Percentiles rank a stretch among this genome's conserved stretches.
These are phyloP conservation scores for Xylariales sp. DNA, from an alignment of 2,329 filamentous ascomycete species.

Conservation along the genomic window DNA sequence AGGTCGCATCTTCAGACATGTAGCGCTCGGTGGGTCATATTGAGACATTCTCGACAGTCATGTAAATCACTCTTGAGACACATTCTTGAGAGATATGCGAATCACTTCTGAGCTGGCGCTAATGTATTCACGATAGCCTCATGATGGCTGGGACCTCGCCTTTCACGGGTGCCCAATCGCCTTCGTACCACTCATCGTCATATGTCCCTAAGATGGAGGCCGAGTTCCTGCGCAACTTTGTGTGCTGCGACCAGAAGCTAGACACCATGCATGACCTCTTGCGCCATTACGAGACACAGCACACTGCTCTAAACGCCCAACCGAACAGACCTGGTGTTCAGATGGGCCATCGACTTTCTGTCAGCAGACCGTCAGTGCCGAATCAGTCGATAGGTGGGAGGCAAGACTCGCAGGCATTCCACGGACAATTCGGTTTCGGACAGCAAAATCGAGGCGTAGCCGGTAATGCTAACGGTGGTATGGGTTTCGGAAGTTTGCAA, in stretches of 20 bases:
- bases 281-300: constrained; percentile 93
- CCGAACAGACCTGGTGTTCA: constrained; percentile 23
- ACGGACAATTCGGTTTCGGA: constrained; percentile 20
- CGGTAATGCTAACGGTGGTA: constrained; percentile 14
- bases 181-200: constrained; percentile 92
- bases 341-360: constrained; percentile 26
- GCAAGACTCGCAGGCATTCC: constrained; percentile 24
- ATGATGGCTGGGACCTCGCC: constrained; percentile 97
- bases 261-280: constrained; percentile 91
- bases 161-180: constrained; percentile 73
- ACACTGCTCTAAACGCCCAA: constrained; percentile 58
- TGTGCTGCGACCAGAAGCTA: constrained; percentile 85
- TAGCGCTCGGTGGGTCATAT: constrained; percentile 1
- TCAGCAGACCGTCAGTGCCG: constrained; percentile 22
- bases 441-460: constrained; percentile 21
- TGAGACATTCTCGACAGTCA: constrained; percentile 17
- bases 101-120: constrained; percentile 4
- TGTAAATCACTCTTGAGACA: too few relatives aligned
- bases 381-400: constrained; percentile 20
- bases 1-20: too few relatives aligned
- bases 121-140: constrained; percentile 54
- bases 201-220: constrained; percentile 95
- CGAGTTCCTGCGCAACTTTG: constrained; percentile 96
- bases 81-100: too few relatives aligned
- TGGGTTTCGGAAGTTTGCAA: constrained; percentile 29